Conservation (phyloP, 1,284 basidiomycete species). For the Coniferiporia weirii region DNA sequence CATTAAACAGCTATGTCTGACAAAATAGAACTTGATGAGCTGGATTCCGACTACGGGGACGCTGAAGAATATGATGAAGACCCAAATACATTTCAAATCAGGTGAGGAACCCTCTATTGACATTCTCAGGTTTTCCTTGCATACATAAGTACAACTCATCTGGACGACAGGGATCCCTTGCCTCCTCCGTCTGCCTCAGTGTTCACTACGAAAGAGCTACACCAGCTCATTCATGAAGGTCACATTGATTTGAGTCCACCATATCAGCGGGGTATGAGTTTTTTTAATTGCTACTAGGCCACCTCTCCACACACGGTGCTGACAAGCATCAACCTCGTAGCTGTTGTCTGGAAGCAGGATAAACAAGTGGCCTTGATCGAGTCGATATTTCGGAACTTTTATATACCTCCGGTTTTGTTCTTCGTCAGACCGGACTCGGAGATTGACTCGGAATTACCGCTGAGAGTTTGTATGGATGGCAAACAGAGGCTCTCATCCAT, state of each 20-base stretch:
- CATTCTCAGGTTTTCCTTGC: background rate
- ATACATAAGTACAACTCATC: background rate
- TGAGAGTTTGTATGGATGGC: conserved; percentile 68
- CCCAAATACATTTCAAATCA: conserved; percentile 12
- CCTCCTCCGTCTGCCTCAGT: conserved; percentile 5
- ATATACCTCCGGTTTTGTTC: conserved; percentile 50
- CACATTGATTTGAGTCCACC: conserved; percentile 16
- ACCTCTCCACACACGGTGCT: background rate
- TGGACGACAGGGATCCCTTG: conserved; percentile 6
- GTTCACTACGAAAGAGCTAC: conserved; percentile 14
- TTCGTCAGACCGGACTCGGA: conserved; percentile 4
- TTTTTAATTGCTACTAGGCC: no score
- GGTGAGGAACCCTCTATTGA: background rate
- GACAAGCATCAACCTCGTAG: conserved; percentile 24
- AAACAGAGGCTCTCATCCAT: conserved; percentile 74
- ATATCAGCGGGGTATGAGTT: conserved; percentile 14
- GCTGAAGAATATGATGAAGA: conserved; percentile 16
- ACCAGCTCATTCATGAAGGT: conserved; percentile 18
- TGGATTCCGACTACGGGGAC: conserved; percentile 16
- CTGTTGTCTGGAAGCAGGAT: conserved; percentile 43
- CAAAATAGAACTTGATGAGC: conserved; percentile 15
- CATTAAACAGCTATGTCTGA: background rate
- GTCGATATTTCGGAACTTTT: conserved; percentile 51
- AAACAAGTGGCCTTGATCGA: conserved; percentile 48
- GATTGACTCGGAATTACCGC: background rate